Evolutionary conservation across 2,329 filamentous ascomycete species (phyloP), one percentile per base, ranked within the genome.

Genomic region (Diplodia scrobiculata): DNA sequence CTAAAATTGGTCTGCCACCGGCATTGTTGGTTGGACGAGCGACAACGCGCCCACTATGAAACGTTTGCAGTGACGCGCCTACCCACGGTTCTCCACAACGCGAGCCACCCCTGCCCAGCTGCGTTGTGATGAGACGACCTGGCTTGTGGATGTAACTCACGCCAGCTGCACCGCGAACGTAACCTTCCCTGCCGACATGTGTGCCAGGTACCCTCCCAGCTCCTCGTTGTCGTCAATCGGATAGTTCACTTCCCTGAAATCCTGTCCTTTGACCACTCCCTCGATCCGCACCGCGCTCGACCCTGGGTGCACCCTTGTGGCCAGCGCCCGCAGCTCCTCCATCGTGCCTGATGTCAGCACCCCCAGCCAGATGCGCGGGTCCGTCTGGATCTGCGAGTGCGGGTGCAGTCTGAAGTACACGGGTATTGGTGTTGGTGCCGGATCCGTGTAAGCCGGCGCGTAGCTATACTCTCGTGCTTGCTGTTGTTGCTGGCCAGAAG

Each of bases 391-490:
- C 13, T 81, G 83, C 3, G 88, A 90, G n/a, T 83, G 81, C 0
- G 86, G 84, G 69, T 90, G 85, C 5, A 91, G 81, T n/a, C 88
- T 86, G 70, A 93, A 84, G 77, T 87, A 92, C 13, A 90, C 83
- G 2, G 87, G 83, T 50, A 87, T 83, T 1, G 52, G 68, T 25
- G 62, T 52, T 3, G 71, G 67, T 7, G 71, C 65, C 47, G 32
- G 69, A 67, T 63, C 65, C 13, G 65, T n/a, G 29, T 66, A 53
- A 21, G 36, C 38, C 52, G 52, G 64, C 53, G 50, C 67, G 67
- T 67, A 66, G 27, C 21, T 60, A 54, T 45, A 66, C 27, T 66
- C 54, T 50, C 50, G 54, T 13, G 34, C 45, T 7, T 38, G 29
- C 5, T 32, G 54, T 55, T 66, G 63, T 47, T 66, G 63, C n/a